A percentile compares a stretch with the other conserved stretches of the same genome.
phyloP scores from a whole-genome alignment of 257 asterid species.

The Solanum sejunctum region DNA sequence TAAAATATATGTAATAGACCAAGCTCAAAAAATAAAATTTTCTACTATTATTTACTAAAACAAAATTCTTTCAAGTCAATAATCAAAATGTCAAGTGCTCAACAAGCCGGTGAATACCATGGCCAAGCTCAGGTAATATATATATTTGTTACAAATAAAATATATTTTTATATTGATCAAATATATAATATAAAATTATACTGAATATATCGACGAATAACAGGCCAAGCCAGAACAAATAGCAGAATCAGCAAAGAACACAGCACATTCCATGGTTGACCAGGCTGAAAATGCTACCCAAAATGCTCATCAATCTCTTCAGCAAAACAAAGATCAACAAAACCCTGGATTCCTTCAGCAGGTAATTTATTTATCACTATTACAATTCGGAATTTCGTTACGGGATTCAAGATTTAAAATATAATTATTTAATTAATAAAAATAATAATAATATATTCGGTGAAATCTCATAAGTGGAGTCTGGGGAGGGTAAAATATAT shows the following conservation, averaged over 20 bases:
- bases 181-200: no score
- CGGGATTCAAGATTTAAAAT: not conserved
- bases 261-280: slow-evolving; percentile 26
- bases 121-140: slow-evolving; percentile 3
- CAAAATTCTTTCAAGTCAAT: not conserved
- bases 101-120: slow-evolving; percentile 35
- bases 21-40: not conserved
- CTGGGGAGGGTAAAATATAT: no score
- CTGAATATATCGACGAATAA: not conserved
- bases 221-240: slow-evolving; percentile 36
- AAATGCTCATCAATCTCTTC: slow-evolving; percentile 26
- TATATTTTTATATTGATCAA: not conserved
- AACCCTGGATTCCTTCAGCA: slow-evolving; percentile 33
- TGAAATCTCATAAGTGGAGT: no score
- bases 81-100: slow-evolving; percentile 36
- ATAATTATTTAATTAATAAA: no score
- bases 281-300: slow-evolving; percentile 31
- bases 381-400: not conserved
- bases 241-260: slow-evolving; percentile 28
- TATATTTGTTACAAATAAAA: not conserved
- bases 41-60: not conserved
- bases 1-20: not conserved
- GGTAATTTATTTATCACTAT: slow-evolving; percentile 1
- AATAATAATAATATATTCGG: no score
- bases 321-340: slow-evolving; percentile 28